phyloP scores from a whole-genome alignment of 208 protist genomes.

The Crithidia mellificae region DNA sequence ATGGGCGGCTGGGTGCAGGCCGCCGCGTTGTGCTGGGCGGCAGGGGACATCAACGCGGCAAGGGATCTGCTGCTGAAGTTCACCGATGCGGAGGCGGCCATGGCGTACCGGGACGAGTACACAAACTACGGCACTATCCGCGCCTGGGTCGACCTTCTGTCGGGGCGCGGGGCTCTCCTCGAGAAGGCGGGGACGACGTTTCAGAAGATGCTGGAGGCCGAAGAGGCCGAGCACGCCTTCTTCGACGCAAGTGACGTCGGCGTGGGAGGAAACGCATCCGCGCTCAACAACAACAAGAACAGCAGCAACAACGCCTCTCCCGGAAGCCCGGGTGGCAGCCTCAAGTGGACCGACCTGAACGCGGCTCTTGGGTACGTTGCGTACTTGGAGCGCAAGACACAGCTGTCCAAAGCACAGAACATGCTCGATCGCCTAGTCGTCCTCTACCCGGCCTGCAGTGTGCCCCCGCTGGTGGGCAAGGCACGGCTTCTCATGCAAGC shows the following conservation, averaged over 20 bases:
- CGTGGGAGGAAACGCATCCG: not conserved
- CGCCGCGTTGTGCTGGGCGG: conserved; percentile 69
- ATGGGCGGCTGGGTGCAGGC: conserved; percentile 64
- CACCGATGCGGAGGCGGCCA: conserved; percentile 25
- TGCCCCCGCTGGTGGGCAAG: conserved; percentile 76
- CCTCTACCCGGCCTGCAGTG: conserved; percentile 58
- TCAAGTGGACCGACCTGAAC: conserved; percentile 67
- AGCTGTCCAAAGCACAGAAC: conserved; percentile 76
- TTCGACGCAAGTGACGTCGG: conserved; percentile 5
- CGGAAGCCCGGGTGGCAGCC: not conserved
- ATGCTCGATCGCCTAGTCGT: conserved; percentile 85
- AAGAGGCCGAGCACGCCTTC: conserved; percentile 34
- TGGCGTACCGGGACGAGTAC: conserved; percentile 81
- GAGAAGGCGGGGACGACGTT: conserved; percentile 86
- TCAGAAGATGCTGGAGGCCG: conserved; percentile 59
- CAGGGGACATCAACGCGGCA: conserved; percentile 61
- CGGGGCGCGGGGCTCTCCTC: conserved; percentile 71
- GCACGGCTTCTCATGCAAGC: conserved; percentile 84
- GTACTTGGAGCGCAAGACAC: conserved; percentile 84
- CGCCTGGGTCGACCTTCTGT: conserved; percentile 89
- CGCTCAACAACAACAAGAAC: not conserved
- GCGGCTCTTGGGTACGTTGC: conserved; percentile 83
- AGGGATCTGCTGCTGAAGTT: conserved; percentile 69
- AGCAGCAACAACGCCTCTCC: not conserved
- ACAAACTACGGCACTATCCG: conserved; percentile 70